Conservation (phyloP, 2,329 filamentous ascomycete species). For the Colletotrichum eleusines region DNA sequence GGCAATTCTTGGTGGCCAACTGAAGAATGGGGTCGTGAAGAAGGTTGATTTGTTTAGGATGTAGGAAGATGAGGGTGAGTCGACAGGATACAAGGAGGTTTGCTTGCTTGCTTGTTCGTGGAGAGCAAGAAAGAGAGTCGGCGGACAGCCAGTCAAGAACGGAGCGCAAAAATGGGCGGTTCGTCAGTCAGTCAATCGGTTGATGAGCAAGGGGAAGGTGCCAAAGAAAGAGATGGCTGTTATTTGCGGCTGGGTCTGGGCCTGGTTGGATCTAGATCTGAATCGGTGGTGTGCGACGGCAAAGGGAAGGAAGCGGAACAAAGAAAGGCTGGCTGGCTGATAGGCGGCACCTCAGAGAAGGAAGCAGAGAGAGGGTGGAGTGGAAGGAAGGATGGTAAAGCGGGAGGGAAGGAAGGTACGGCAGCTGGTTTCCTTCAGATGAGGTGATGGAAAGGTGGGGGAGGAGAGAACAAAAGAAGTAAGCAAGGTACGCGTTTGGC, state of each 20-base stretch:
- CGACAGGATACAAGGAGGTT: slow-evolving; percentile 4
- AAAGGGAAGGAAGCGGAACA: slow-evolving; percentile 21
- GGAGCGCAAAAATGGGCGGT: slow-evolving; percentile 5
- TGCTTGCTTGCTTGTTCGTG: slow-evolving; percentile 20
- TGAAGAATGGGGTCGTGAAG: neutral
- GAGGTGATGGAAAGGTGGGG: neutral
- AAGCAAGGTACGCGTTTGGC: slow-evolving; percentile 5
- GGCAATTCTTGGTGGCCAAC: neutral
- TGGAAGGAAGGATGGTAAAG: slow-evolving; percentile 7
- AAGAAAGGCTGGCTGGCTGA: slow-evolving; percentile 16
- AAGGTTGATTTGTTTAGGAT: neutral
- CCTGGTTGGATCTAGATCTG: no score
- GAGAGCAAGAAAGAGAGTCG: slow-evolving; percentile 13
- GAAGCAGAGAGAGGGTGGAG: slow-evolving; percentile 3
- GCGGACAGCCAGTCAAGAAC: neutral
- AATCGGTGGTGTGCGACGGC: slow-evolving; percentile 17
- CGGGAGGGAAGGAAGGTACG: slow-evolving; percentile 11
- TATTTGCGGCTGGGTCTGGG: slow-evolving; percentile 16
- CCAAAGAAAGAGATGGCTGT: slow-evolving; percentile 10
- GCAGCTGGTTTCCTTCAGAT: neutral
- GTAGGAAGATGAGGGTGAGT: slow-evolving; percentile 8
- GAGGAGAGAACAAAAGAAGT: slow-evolving; percentile 8
- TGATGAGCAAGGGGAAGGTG: slow-evolving; percentile 23
- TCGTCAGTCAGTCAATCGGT: slow-evolving; percentile 11
- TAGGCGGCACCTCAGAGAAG: neutral